phyloP scores from a whole-genome alignment of 2,329 filamentous ascomycete species.

The Fusarium subtropicale region DNA sequence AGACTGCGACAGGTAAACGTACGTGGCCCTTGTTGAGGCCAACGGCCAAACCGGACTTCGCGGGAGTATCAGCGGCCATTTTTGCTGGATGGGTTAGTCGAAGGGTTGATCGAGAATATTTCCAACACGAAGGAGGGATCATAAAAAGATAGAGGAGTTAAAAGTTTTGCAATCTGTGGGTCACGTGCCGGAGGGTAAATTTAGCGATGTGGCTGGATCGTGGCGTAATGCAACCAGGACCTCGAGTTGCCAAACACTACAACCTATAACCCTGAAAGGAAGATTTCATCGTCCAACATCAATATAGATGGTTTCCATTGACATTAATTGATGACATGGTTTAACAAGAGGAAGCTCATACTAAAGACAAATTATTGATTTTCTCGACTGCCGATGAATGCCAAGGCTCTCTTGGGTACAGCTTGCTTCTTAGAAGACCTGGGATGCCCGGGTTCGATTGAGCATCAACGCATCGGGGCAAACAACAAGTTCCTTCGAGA shows the following conservation, averaged over 20 bases:
- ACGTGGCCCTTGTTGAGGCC: conserved; percentile 74
- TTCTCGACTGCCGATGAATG: background rate
- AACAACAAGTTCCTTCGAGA: background rate
- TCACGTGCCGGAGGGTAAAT: conserved; percentile 50
- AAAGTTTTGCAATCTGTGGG: conserved; percentile 43
- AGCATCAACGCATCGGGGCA: background rate
- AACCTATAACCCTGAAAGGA: background rate
- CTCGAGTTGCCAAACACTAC: background rate
- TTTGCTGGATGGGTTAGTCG: conserved; percentile 52
- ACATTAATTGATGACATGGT: background rate
- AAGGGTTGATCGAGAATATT: conserved; percentile 44
- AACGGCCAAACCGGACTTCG: conserved; percentile 69
- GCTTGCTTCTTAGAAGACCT: background rate
- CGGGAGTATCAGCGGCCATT: conserved; percentile 71
- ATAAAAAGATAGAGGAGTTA: conserved; percentile 22
- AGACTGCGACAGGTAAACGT: conserved; percentile 66
- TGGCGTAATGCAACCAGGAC: background rate
- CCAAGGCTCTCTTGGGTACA: background rate
- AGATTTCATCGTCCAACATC: background rate
- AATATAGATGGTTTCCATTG: background rate
- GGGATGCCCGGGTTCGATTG: background rate
- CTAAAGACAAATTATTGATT: background rate
- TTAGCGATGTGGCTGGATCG: conserved; percentile 1
- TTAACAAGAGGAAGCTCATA: background rate
- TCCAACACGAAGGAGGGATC: conserved; percentile 13